These are phyloP conservation scores for Picochlorum sp. DNA, from an alignment of 139 green algal genomes.

Conservation along the genomic window DNA sequence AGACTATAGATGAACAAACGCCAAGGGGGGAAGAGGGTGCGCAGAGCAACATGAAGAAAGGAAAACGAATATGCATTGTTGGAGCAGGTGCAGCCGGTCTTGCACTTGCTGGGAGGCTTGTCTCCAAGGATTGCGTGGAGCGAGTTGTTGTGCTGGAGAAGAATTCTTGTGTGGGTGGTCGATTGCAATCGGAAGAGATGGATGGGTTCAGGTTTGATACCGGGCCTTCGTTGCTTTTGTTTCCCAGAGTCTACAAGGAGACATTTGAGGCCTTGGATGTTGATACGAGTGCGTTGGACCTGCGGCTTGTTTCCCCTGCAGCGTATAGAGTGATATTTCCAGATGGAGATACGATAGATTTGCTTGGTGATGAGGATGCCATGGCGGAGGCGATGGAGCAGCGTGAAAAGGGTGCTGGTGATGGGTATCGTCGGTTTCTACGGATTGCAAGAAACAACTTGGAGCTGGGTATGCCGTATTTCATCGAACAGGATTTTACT, in stretches of 20 bases:
- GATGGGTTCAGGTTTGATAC: conserved; percentile 65
- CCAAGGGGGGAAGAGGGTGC: no score
- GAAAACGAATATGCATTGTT: conserved; percentile 13
- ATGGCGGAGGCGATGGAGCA: conserved; percentile 72
- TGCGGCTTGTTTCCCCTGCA: conserved; percentile 38
- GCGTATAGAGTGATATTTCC: conserved; percentile 75
- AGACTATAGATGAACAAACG: no score
- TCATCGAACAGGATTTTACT: conserved; percentile 69
- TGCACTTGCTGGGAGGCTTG: conserved; percentile 39
- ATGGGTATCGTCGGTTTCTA: conserved; percentile 45
- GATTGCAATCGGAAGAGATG: conserved; percentile 30
- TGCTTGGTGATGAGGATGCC: conserved; percentile 62
- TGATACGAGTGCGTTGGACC: conserved; percentile 26
- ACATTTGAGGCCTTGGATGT: conserved; percentile 56
- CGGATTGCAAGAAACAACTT: conserved; percentile 33
- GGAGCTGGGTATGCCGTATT: conserved; percentile 45
- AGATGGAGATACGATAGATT: conserved; percentile 43
- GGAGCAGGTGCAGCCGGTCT: conserved; percentile 59
- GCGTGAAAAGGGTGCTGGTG: conserved; percentile 57
- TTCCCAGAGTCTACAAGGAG: conserved; percentile 59
- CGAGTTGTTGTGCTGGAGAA: conserved; percentile 52
- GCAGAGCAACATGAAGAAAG: background rate
- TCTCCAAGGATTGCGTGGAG: conserved; percentile 22
- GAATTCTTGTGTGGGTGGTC: conserved; percentile 41
- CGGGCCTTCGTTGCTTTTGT: conserved; percentile 66